A percentile compares a stretch with the other conserved stretches of the same genome.
Evolutionary conservation across 805 yeast genomes (phyloP).

Genomic region (Candida sanyiensis): DNA sequence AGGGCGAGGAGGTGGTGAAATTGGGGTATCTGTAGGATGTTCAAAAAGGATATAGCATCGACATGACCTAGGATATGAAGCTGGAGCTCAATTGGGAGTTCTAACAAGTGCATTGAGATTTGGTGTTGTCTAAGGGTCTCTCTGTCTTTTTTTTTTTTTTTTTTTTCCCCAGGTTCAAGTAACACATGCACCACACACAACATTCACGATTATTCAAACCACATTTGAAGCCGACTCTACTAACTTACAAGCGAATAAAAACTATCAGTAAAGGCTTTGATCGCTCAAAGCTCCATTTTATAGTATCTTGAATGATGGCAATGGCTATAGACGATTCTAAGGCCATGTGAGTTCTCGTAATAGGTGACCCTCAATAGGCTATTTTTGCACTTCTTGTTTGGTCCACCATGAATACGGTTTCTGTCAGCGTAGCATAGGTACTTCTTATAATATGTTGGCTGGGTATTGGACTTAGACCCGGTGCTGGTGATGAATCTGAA

Average conservation of each 20-base stretch:
- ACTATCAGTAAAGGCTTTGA: neutral
- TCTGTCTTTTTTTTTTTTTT: no score
- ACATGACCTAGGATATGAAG: no score
- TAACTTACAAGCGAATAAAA: neutral
- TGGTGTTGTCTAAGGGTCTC: no score
- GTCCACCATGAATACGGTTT: neutral
- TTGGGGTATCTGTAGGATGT: no score
- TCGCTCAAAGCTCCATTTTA: neutral
- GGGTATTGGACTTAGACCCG: conserved; percentile 1
- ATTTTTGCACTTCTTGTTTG: neutral
- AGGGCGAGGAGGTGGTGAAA: no score
- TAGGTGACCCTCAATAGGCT: conserved; percentile 5
- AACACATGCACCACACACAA: no score
- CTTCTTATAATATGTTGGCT: conserved; percentile 5
- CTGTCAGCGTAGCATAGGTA: conserved; percentile 3
- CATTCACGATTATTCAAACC: no score
- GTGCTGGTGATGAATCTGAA: conserved; percentile 2
- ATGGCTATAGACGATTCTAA: conserved; percentile 3
- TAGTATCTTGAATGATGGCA: neutral
- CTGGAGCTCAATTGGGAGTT: no score
- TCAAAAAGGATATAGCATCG: no score
- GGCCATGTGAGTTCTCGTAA: conserved; percentile 1
- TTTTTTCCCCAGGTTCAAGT: no score
- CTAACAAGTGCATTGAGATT: no score
- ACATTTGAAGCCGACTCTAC: neutral